Base-by-base conservation (phyloP, 2,329 filamentous ascomycete species). In the Iodosphaeria phyllophila region DNA sequence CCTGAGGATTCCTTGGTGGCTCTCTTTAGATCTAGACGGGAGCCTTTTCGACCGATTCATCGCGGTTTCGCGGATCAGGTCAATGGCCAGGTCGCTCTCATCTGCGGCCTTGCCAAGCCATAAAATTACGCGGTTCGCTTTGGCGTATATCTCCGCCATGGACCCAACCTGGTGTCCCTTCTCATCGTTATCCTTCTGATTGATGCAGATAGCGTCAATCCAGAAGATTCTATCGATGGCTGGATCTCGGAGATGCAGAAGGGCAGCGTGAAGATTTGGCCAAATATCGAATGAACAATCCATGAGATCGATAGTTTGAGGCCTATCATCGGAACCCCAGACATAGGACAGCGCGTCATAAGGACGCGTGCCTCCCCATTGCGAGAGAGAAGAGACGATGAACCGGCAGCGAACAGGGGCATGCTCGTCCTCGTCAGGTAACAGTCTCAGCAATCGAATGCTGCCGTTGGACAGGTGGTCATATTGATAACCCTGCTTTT, bases 161-260 rank as follows among this genome's bases (percentile, higher is more conserved):
- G 27, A 28, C 8, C 27, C 17, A 9, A 36, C 33, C 17, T 36
- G 33, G 8, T 34, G 29, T 5, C 29, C 28, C 20, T 24, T 23
- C 18, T 36, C 34, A 4, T 20, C 10, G 10, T 21, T 12, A 14
- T 28, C 24, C 6, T 12, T 9, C n/a, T 36, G 34, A 15, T 36
- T 18, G 16, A 29, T 28, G 16, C 26, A 28, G 13, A 28, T 13
- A 11, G 26, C 26, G 8, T 28, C 26, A 5, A 23, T 5, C 26
- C 26, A 28, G 2, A 28, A 13, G 7, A 23, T 10, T 6, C 20
- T 13, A 6, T 28, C 26, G 16, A 2, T 3, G 10, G 16, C 4
- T 6, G 1, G 1, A 5, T 16, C 7, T 3, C 26, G 26, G 3
- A 28, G 10, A 10, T 17, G 11, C 8, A 4, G 2, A 2, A 26